Base-by-base conservation (phyloP, 257 asterid genomes). In the Paulownia fortunei region DNA sequence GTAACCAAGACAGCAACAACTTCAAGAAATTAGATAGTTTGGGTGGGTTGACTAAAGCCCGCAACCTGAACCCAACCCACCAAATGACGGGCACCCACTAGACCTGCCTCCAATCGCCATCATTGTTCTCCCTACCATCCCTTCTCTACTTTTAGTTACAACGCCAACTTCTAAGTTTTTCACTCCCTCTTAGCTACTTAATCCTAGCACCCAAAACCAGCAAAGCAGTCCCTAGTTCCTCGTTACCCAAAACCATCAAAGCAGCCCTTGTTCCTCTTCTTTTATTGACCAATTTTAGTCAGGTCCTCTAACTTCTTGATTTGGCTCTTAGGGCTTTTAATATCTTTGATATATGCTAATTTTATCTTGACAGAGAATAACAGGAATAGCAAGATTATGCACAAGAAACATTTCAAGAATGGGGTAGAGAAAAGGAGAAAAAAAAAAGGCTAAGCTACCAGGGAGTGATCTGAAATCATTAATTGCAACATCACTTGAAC, bases 191-290 rank as follows among this genome's bases (percentile, higher is more conserved):
- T 8, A 56, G 19, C 24, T 36, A 37, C 52, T 37, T 41, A 65
- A 65, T 65, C 71, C 52, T 18, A 9, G 52, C 71, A 8, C 27
- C 41, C 61, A 59, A 42, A 42, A 58, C 71, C 47, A 60, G 16
- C 26, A 36, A 32, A 37, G 46, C 51, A n/a, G 64, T 71, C 46
- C 34, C 63, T 30, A 30, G 32, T 51, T 32, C 23, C 51, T 37
- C 36, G 4, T 9, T 12, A 51, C 2, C 58, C 58, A 51, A 51
- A 49, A 51, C 4, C 70, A 30, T 15, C 46, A 62, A 15, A 32
- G 26, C 42, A 62, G 12, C n/a, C 49, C 72, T 44, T 1, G 55
- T 11, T 74, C 18, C 3, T 74, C 62, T 27, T 73, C 61, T 60
- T 61, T 49, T 3, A 49, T 16, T 69, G 49, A 69, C 61, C 21